These are phyloP conservation scores for Brachypodium distachyon DNA, from an alignment of 202 grass and related monocot genomes.

Conservation along the genomic window DNA sequence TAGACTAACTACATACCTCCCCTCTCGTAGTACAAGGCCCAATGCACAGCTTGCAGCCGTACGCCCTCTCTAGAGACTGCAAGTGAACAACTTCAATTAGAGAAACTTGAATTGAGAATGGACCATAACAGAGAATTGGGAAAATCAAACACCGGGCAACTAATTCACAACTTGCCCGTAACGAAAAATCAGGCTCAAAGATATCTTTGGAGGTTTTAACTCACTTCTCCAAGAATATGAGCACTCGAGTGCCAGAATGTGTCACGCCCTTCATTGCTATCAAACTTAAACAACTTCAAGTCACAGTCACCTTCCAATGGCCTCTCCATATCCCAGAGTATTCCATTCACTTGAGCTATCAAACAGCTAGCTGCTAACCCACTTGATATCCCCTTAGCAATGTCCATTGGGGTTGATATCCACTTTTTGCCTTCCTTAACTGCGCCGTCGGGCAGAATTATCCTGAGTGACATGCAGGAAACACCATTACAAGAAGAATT, in stretches of 20 bases:
- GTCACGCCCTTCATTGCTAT: slow-evolving; percentile 83
- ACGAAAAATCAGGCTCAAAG: not conserved
- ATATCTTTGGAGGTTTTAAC: not conserved
- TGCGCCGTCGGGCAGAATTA: slow-evolving; percentile 68
- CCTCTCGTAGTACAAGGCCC: slow-evolving; percentile 98
- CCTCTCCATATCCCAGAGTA: slow-evolving; percentile 92
- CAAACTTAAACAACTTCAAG: slow-evolving; percentile 88
- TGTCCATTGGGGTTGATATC: slow-evolving; percentile 85
- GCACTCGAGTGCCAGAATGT: slow-evolving; percentile 99
- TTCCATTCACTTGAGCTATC: slow-evolving; percentile 86
- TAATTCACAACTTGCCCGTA: not conserved
- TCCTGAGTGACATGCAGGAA: slow-evolving; percentile 16
- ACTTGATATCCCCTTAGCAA: slow-evolving; percentile 78
- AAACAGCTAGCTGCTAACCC: slow-evolving; percentile 71
- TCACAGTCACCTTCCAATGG: slow-evolving; percentile 78
- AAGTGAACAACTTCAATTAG: slow-evolving; percentile 15
- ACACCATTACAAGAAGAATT: not conserved
- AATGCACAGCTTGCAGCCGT: slow-evolving; percentile 98
- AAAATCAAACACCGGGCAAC: not conserved
- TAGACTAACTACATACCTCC: slow-evolving; percentile 45
- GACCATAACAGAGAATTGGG: not conserved
- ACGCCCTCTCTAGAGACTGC: slow-evolving; percentile 81
- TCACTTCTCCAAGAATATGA: slow-evolving; percentile 97
- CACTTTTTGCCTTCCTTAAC: slow-evolving; percentile 75
- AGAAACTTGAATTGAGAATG: slow-evolving; percentile 5